Evolutionary conservation across 805 yeast species (phyloP).

Genomic region (Candida argentea): DNA sequence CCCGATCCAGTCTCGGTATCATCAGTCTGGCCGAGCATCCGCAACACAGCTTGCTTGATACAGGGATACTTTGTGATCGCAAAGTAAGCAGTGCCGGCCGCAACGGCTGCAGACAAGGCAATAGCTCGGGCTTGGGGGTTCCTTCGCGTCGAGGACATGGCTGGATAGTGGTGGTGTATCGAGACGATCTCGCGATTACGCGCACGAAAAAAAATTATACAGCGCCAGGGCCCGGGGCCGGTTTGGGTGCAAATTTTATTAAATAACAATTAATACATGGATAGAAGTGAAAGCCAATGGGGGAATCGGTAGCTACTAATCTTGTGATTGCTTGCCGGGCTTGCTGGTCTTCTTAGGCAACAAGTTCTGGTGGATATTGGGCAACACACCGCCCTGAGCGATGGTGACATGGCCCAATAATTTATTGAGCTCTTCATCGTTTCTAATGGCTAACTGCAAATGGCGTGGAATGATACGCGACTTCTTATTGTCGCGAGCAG

Average conservation of each 20-base stretch:
- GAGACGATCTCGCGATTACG: not conserved
- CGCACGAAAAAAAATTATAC: not conserved
- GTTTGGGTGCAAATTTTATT: too few relatives aligned
- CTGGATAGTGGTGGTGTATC: not conserved
- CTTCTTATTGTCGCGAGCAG: conserved; percentile 68
- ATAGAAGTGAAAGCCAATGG: too few relatives aligned
- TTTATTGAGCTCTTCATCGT: conserved; percentile 97
- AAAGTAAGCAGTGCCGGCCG: conserved; percentile 32
- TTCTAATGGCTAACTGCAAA: conserved; percentile 96
- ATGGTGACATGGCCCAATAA: conserved; percentile 76
- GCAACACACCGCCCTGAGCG: conserved; percentile 99
- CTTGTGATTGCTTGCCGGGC: conserved; percentile 55
- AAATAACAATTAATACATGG: too few relatives aligned
- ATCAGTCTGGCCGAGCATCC: too few relatives aligned
- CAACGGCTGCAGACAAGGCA: conserved; percentile 29
- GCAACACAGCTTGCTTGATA: conserved; percentile 18
- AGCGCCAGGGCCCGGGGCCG: too few relatives aligned
- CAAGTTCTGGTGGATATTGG: conserved; percentile 91
- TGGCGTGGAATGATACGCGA: conserved; percentile 95
- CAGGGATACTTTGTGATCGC: conserved; percentile 43
- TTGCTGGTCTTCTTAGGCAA: conserved; percentile 69
- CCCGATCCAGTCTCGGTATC: too few relatives aligned
- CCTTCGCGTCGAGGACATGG: not conserved
- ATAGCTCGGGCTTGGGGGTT: conserved; percentile 8
- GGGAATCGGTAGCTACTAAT: too few relatives aligned